Evolutionary conservation across 2,329 filamentous ascomycete genomes (phyloP).

Genomic region (Chaetoscypha palmicola): DNA sequence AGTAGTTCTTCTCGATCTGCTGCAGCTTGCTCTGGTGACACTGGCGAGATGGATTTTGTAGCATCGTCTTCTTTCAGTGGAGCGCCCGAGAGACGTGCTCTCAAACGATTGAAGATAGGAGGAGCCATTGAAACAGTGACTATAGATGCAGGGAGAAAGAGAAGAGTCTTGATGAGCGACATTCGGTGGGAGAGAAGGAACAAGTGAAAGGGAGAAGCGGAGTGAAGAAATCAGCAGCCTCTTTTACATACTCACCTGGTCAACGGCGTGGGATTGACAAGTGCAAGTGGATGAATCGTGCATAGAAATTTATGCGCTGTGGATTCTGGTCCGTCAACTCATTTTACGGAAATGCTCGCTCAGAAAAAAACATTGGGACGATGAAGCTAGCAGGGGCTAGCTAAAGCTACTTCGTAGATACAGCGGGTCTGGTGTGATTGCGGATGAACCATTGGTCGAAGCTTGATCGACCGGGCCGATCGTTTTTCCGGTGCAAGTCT

Average conservation of each 20-base stretch:
- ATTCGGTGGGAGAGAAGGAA: slow-evolving; percentile 7
- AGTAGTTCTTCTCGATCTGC: slow-evolving; percentile 21
- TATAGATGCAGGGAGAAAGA: slow-evolving; percentile 12
- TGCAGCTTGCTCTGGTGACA: slow-evolving; percentile 12
- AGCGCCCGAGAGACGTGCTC: slow-evolving; percentile 7
- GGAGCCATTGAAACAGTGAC: slow-evolving; percentile 12
- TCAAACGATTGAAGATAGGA: slow-evolving; percentile 14
- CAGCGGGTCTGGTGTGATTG: too few species aligned
- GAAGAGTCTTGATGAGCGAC: slow-evolving; percentile 13
- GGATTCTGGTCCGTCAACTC: neutral
- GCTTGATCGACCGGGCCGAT: neutral
- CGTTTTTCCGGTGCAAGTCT: neutral
- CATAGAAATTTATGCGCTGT: slow-evolving; percentile 2
- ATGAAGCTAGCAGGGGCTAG: neutral
- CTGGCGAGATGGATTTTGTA: slow-evolving; percentile 1
- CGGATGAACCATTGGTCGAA: too few species aligned
- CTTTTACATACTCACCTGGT: slow-evolving; percentile 5
- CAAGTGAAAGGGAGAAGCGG: slow-evolving; percentile 1
- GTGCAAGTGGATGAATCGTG: neutral
- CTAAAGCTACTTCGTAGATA: neutral
- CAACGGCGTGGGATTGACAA: neutral
- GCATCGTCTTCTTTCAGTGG: slow-evolving; percentile 1
- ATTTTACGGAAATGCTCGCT: neutral
- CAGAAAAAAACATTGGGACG: neutral
- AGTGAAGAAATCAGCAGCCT: neutral